phyloP scores from a whole-genome alignment of 73 alveolate species.

The Uronychia setigera region DNA sequence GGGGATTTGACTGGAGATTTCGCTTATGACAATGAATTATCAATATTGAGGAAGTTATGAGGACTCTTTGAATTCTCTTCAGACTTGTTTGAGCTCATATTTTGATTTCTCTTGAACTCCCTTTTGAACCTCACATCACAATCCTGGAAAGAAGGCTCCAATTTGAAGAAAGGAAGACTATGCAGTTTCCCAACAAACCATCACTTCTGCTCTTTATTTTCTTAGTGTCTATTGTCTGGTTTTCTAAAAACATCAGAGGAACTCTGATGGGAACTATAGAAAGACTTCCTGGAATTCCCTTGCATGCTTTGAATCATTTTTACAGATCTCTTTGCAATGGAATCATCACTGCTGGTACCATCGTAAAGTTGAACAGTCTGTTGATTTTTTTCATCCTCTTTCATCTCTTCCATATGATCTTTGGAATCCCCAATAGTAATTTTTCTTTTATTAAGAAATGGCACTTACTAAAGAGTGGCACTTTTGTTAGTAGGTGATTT shows the following conservation, averaged over 20 bases:
- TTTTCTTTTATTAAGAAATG: background rate
- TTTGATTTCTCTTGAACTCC: background rate
- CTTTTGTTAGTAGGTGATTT: background rate
- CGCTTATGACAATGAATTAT: too few species aligned
- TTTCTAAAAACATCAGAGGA: background rate
- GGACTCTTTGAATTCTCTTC: background rate
- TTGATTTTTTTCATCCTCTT: background rate
- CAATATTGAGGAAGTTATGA: background rate
- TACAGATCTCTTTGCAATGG: background rate
- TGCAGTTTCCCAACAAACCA: background rate
- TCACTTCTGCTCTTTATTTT: background rate
- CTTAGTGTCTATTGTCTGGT: background rate
- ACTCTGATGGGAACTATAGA: background rate
- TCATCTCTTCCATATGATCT: too few species aligned
- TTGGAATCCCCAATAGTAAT: background rate
- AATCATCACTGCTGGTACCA: background rate
- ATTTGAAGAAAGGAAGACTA: background rate
- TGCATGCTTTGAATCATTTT: background rate
- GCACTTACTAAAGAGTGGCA: background rate
- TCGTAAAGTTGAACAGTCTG: background rate
- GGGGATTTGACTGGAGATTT: too few species aligned
- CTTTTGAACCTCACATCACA: background rate
- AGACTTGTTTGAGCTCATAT: background rate
- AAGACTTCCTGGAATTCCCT: background rate
- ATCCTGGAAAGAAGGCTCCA: background rate